Percentiles rank a stretch among this genome's conserved stretches.
These are phyloP conservation scores for Cyamopsis tetragonoloba DNA, from an alignment of 306 rosid species.

Conservation along the genomic window DNA sequence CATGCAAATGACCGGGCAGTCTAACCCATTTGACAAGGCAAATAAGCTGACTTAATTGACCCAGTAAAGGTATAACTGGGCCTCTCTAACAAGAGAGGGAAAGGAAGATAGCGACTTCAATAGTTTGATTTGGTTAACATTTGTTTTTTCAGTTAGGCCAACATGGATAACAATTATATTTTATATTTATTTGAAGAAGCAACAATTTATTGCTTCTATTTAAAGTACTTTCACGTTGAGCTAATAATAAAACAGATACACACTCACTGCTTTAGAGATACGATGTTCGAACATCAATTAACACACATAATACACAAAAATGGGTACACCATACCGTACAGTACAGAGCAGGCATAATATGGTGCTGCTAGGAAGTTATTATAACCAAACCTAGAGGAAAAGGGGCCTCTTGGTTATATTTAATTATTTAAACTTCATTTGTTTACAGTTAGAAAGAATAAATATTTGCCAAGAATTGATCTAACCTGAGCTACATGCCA, in stretches of 20 bases:
- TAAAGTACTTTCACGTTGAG: no score
- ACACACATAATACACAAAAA: not conserved
- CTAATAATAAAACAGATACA: no score
- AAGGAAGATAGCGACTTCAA: not conserved
- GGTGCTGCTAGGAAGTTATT: constrained; percentile 7
- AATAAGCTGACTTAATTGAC: not conserved
- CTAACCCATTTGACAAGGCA: not conserved
- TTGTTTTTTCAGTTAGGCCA: no score
- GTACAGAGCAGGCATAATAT: not conserved
- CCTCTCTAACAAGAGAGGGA: not conserved
- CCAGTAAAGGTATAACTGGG: not conserved
- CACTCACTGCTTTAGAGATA: no score
- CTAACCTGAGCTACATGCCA: constrained; percentile 70
- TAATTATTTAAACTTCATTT: constrained; percentile 45
- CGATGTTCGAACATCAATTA: constrained; percentile 1
- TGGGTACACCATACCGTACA: not conserved
- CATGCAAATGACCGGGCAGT: not conserved
- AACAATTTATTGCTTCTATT: no score
- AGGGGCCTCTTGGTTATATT: constrained; percentile 26
- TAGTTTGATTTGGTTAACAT: no score
- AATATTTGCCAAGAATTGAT: constrained; percentile 47
- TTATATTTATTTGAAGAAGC: no score
- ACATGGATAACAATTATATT: no score
- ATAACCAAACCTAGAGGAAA: constrained; percentile 29
- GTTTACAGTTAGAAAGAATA: constrained; percentile 87